Evolutionary conservation across 306 rosid genomes (phyloP).

Genomic region (Quercus variabilis): DNA sequence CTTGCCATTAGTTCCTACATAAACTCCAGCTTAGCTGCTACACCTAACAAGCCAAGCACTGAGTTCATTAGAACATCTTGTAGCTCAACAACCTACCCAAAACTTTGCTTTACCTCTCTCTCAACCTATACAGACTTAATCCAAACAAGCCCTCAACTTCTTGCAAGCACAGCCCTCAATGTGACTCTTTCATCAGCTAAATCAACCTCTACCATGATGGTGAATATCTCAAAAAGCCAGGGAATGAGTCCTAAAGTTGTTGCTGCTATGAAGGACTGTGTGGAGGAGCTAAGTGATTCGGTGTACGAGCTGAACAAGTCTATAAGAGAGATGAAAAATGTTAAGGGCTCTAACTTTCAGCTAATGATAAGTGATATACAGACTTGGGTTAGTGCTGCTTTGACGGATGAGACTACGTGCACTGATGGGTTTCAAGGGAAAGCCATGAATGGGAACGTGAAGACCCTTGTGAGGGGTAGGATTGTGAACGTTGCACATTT

Average conservation of each 20-base stretch:
- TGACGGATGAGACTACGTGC: conserved; percentile 69
- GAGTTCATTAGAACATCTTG: conserved; percentile 67
- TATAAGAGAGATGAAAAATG: conserved; percentile 43
- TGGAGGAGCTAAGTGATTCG: conserved; percentile 57
- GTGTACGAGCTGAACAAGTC: conserved; percentile 54
- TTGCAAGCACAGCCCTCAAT: conserved; percentile 53
- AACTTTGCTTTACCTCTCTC: conserved; percentile 64
- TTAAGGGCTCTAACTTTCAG: conserved; percentile 27
- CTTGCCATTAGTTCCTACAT: conserved; percentile 2
- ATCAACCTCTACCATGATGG: conserved; percentile 35
- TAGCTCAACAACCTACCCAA: conserved; percentile 60
- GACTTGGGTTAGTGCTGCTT: conserved; percentile 78
- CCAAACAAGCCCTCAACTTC: conserved; percentile 43
- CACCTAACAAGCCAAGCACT: conserved; percentile 25
- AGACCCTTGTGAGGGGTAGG: conserved; percentile 29
- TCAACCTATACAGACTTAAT: conserved; percentile 47
- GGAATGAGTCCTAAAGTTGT: conserved; percentile 43
- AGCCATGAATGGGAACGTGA: conserved; percentile 24
- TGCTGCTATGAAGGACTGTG: conserved; percentile 64
- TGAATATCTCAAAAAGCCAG: conserved; percentile 21
- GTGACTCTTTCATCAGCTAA: conserved; percentile 55
- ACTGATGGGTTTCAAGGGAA: conserved; percentile 52
- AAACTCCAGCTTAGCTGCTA: conserved; percentile 12
- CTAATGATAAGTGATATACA: conserved; percentile 48
- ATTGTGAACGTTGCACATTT: conserved; percentile 47